Evolutionary conservation across 306 rosid genomes (phyloP), one percentile per base, ranked within the genome.

Genomic region (Glycine latifolia): DNA sequence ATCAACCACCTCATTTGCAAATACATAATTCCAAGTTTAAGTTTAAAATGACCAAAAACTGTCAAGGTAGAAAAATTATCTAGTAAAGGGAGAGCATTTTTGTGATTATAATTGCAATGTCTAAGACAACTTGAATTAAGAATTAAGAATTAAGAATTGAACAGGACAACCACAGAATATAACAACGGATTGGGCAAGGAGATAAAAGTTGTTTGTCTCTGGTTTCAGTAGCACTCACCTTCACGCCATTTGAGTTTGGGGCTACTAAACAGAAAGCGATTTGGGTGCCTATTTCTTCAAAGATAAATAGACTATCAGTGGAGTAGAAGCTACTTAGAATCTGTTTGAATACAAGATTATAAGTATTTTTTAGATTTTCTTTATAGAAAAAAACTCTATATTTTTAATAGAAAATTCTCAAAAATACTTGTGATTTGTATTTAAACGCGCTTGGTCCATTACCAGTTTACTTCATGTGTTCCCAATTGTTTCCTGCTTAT

Each of bases 141-240:
- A 20, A 1, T 20, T 20, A 20, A 20, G 20, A 20, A 1, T 20
- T 20, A 20, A 20, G 20, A 20, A 20, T 20, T 55, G 2, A 55
- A 55, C 4, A 0, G 31, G 10, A 16, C 31, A 15, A 55, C 0
- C 3, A n/a, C 3, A 6, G 0, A n/a, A 20, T n/a, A 54, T 54
- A 54, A 20, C 20, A 20, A 20, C 20, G 20, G 44, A 39, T 39
- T 39, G 44, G 44, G 6, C 6, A 39, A 39, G 44, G 3, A 48
- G 86, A 83, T 63, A 78, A 46, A 63, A 8, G 47, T 72, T 72
- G 35, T 43, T 55, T 72, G 86, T 10, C 71, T 41, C n/a, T 8
- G 0, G 10, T 54, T 83, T 17, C 26, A 12, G 8, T 3, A 20
- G 47, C 26, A 65, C 41, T 83, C 83, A 16, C 49, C 73, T 35